A percentile compares a stretch with the other conserved stretches of the same genome.
Conservation (phyloP, 1,139 yeast species). For the Scheffersomyces lignicola region DNA sequence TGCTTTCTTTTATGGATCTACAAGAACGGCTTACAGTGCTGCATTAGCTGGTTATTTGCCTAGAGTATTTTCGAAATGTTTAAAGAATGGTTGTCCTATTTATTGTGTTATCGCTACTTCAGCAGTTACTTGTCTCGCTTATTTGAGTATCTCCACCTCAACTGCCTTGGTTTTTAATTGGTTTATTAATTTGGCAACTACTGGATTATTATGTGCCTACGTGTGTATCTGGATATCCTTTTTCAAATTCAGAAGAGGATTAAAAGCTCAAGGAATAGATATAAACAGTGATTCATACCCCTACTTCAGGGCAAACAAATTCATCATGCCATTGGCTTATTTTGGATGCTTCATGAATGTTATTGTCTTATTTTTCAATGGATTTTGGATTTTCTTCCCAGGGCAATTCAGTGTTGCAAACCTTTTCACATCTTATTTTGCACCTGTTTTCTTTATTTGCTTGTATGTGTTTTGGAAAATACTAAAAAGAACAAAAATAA, state of each 20-base stretch:
- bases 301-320: conserved; percentile 26
- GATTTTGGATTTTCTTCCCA: conserved; percentile 45
- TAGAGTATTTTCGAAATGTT: conserved; percentile 31
- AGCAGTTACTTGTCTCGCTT: conserved; percentile 26
- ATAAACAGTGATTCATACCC: conserved; percentile 22
- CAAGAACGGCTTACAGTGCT: conserved; percentile 37
- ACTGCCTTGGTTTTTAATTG: conserved; percentile 37
- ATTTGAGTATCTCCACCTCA: conserved; percentile 26
- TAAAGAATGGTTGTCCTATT: conserved; percentile 36
- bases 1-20: conserved; percentile 35
- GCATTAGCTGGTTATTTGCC: conserved; percentile 40
- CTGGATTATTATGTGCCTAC: conserved; percentile 55
- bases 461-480: conserved; percentile 37
- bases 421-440: conserved; percentile 42
- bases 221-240: conserved; percentile 50
- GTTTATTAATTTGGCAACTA: conserved; percentile 46
- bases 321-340: conserved; percentile 34
- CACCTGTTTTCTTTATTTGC: conserved; percentile 31
- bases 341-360: conserved; percentile 27
- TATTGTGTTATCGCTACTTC: conserved; percentile 28
- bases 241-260: conserved; percentile 36
- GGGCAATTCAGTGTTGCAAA: conserved; percentile 35
- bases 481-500: conserved; percentile 31
- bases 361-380: conserved; percentile 36
- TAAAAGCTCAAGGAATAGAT: conserved; percentile 31